phyloP scores from a whole-genome alignment of 306 rosid species.

The Fragaria vesca region DNA sequence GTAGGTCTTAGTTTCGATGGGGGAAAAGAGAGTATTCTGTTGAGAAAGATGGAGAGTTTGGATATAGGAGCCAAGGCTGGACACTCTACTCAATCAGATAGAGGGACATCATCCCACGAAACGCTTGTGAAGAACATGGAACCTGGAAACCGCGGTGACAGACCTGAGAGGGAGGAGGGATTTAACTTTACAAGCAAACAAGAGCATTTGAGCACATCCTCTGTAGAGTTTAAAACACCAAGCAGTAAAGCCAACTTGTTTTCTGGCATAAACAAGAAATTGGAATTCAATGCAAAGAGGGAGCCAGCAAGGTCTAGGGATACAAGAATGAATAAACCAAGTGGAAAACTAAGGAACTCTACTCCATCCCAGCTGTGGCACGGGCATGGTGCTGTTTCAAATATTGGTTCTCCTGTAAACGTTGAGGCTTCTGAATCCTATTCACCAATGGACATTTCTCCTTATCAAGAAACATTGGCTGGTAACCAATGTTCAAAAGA shows the following conservation, averaged over 20 bases:
- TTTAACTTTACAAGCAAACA: slow-evolving; percentile 54
- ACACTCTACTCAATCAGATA: slow-evolving; percentile 26
- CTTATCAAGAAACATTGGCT: slow-evolving; percentile 69
- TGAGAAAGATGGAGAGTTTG: slow-evolving; percentile 45
- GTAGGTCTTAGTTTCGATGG: slow-evolving; percentile 31
- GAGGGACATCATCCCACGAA: slow-evolving; percentile 30
- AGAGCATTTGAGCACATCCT: slow-evolving; percentile 35
- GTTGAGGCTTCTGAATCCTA: slow-evolving; percentile 46
- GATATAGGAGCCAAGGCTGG: slow-evolving; percentile 33
- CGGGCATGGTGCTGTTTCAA: slow-evolving; percentile 47
- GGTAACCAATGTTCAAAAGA: slow-evolving; percentile 47
- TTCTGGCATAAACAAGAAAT: slow-evolving; percentile 35
- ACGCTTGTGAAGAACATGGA: slow-evolving; percentile 27
- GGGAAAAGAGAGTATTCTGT: slow-evolving; percentile 33
- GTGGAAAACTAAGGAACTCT: slow-evolving; percentile 46
- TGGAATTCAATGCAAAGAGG: slow-evolving; percentile 51
- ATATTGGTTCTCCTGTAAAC: slow-evolving; percentile 41
- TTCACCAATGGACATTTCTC: slow-evolving; percentile 95
- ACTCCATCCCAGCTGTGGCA: slow-evolving; percentile 38
- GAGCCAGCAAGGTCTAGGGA: slow-evolving; percentile 44
- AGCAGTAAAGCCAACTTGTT: slow-evolving; percentile 32
- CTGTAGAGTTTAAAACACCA: slow-evolving; percentile 62
- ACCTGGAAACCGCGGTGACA: slow-evolving; percentile 20
- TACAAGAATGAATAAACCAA: slow-evolving; percentile 47
- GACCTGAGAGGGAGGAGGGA: slow-evolving; percentile 31